A percentile compares a stretch with the other conserved stretches of the same genome.
phyloP scores from a whole-genome alignment of 2,329 filamentous ascomycete species.

The Xylariales sp. region DNA sequence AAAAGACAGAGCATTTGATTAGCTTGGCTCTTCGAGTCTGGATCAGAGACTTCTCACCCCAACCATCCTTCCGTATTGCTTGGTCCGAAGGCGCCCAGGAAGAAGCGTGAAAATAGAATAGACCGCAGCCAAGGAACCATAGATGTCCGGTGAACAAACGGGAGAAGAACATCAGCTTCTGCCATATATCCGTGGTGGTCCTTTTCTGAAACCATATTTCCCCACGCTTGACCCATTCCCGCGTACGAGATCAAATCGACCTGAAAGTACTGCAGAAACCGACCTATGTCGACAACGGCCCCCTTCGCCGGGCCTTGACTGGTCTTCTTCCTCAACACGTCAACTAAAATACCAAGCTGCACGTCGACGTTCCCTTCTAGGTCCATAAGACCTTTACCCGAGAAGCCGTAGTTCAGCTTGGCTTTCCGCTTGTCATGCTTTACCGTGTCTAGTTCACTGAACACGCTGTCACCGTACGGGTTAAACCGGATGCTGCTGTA shows the following conservation, averaged over 20 bases:
- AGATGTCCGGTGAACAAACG: conserved; percentile 15
- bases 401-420: conserved; percentile 5
- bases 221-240: conserved; percentile 19
- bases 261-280: conserved; percentile 18
- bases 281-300: conserved; percentile 16
- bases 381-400: conserved; percentile 5
- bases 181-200: conserved; percentile 20
- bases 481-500: conserved; percentile 1
- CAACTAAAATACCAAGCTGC: conserved; percentile 15
- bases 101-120: conserved; percentile 16
- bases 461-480: conserved; percentile 4
- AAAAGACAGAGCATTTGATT: no score
- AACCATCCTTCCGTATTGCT: conserved; percentile 17
- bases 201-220: conserved; percentile 16
- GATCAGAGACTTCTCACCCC: conserved; percentile 15
- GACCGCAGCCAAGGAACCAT: conserved; percentile 17
- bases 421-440: conserved; percentile 6
- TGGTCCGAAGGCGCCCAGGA: conserved; percentile 15
- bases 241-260: conserved; percentile 18
- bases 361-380: conserved; percentile 15
- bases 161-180: conserved; percentile 13
- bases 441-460: conserved; percentile 4
- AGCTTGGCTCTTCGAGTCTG: no score
- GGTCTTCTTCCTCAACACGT: conserved; percentile 12
- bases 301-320: not conserved